These are phyloP conservation scores for Auxenochlorella pyrenoidosa DNA, from an alignment of 139 green algal species.

Conservation along the genomic window DNA sequence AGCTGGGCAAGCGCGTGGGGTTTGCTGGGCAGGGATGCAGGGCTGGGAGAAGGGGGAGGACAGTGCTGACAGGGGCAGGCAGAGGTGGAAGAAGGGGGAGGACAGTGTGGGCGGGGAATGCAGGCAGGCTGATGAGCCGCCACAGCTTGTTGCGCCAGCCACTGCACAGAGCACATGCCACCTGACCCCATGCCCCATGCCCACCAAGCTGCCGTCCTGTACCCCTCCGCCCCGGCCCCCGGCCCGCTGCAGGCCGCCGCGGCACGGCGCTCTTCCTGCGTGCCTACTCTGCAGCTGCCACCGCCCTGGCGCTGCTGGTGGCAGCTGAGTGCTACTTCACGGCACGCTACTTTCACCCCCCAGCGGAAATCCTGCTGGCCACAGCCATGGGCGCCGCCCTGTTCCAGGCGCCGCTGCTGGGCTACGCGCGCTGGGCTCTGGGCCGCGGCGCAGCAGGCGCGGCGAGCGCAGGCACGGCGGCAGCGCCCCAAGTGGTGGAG, in stretches of 20 bases:
- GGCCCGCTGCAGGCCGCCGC: not conserved
- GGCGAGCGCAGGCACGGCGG: not conserved
- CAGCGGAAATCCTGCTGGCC: conserved; percentile 31
- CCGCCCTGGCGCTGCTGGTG: conserved; percentile 34
- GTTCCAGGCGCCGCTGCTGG: conserved; percentile 47
- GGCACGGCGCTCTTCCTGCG: conserved; percentile 11
- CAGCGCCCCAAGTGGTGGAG: not conserved
- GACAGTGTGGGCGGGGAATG: too few species aligned
- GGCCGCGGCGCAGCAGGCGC: not conserved
- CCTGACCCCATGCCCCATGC: too few species aligned
- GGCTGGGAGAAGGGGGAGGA: not conserved
- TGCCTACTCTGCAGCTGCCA: not conserved
- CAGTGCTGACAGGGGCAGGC: too few species aligned
- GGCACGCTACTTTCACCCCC: conserved; percentile 50
- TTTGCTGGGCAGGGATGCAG: not conserved
- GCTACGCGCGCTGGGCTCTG: not conserved
- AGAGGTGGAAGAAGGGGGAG: not conserved
- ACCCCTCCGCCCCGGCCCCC: not conserved
- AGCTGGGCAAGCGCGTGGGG: not conserved
- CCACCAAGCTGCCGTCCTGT: not conserved
- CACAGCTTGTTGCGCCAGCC: too few species aligned
- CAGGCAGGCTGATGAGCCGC: too few species aligned
- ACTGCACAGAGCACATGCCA: too few species aligned
- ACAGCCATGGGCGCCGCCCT: conserved; percentile 28
- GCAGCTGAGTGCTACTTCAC: conserved; percentile 49